phyloP scores from a whole-genome alignment of 1,284 basidiomycete species.

The Sutorius eximius region DNA sequence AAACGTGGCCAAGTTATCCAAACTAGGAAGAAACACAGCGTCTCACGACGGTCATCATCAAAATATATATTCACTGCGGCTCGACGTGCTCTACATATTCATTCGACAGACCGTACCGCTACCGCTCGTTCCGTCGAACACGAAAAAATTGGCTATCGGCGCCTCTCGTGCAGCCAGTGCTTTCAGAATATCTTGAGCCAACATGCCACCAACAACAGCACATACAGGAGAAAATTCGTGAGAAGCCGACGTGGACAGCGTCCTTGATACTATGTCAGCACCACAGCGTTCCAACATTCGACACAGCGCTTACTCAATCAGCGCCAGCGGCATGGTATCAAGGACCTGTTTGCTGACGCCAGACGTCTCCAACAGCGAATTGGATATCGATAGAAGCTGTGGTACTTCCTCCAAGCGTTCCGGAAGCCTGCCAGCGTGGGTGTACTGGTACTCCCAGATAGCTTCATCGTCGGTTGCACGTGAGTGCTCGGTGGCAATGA shows the following conservation, averaged over 20 bases:
- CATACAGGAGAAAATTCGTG: conserved; percentile 88
- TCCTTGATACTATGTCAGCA: conserved; percentile 39
- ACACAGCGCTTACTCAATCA: conserved; percentile 52
- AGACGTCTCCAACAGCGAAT: conserved; percentile 57
- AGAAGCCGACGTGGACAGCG: conserved; percentile 66
- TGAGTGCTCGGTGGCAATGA: conserved; percentile 15
- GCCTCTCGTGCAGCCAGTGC: conserved; percentile 86
- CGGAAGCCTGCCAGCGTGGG: conserved; percentile 59
- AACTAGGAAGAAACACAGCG: conserved; percentile 19
- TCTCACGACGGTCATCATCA: conserved; percentile 14
- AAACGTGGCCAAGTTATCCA: conserved; percentile 24
- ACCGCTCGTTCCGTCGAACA: conserved; percentile 83
- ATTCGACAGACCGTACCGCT: conserved; percentile 65
- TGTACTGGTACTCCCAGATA: conserved; percentile 79
- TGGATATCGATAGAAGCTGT: conserved; percentile 64
- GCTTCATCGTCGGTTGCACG: conserved; percentile 45
- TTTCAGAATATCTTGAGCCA: conserved; percentile 95
- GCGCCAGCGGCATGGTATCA: conserved; percentile 49
- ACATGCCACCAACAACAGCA: conserved; percentile 90
- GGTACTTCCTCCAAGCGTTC: conserved; percentile 45
- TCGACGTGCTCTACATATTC: conserved; percentile 39
- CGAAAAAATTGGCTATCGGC: conserved; percentile 90
- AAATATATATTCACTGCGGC: not conserved
- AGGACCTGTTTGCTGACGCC: conserved; percentile 72
- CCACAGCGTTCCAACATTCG: conserved; percentile 2